Conservation (phyloP, 257 asterid genomes). For the Solanum pinnatisectum region DNA sequence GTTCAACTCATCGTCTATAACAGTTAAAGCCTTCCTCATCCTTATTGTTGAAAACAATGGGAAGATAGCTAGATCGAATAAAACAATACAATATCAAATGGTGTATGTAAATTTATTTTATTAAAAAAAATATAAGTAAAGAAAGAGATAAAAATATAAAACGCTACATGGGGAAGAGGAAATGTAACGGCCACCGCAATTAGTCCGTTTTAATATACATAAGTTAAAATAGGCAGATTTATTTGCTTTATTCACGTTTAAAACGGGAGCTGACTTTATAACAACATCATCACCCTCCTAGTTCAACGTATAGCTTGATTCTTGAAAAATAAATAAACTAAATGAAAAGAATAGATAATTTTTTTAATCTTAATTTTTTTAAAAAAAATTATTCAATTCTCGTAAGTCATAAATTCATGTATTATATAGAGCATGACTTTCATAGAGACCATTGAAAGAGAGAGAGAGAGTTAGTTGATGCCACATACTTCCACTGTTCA, state of each 20-base stretch:
- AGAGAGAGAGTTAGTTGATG: background rate
- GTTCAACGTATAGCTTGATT: background rate
- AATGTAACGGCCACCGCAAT: background rate
- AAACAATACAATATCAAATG: background rate
- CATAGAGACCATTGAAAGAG: background rate
- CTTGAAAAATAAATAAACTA: too few species aligned
- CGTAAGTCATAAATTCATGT: background rate
- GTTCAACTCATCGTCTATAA: background rate
- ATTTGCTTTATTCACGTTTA: background rate
- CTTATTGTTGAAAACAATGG: background rate
- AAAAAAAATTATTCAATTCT: too few species aligned
- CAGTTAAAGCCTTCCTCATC: background rate
- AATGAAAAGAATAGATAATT: too few species aligned
- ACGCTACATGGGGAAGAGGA: background rate
- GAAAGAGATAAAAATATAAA: background rate
- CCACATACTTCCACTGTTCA: too few species aligned
- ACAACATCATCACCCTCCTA: background rate
- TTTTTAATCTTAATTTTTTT: too few species aligned
- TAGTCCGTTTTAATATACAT: background rate
- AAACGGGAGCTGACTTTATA: background rate
- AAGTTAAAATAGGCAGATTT: background rate
- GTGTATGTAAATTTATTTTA: background rate
- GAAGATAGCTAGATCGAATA: too few species aligned
- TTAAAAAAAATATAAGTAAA: background rate
- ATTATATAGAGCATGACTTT: background rate